Conservation (phyloP, 768 basidiomycete genomes). For the Leccinum subgranulosum region DNA sequence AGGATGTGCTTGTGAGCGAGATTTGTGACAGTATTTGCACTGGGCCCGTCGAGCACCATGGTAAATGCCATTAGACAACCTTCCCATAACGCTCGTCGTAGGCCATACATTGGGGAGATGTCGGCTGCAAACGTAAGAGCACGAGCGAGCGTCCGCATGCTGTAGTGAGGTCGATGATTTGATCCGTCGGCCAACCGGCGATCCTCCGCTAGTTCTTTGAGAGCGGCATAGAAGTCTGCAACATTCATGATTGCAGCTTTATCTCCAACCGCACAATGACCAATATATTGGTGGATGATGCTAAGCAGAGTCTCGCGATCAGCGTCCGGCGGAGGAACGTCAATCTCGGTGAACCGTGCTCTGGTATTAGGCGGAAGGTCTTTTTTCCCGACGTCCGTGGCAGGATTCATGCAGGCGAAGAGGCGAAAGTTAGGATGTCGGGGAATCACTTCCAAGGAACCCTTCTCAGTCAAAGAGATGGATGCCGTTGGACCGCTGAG, state of each 20-base stretch:
- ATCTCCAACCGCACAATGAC: constrained; percentile 77
- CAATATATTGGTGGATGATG: constrained; percentile 89
- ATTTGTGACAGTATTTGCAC: constrained; percentile 59
- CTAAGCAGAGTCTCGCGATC: constrained; percentile 86
- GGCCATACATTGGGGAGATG: constrained; percentile 68
- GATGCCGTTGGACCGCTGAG: constrained; percentile 84
- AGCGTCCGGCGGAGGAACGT: constrained; percentile 90
- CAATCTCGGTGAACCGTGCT: constrained; percentile 91
- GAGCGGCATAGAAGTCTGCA: constrained; percentile 83
- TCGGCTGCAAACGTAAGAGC: constrained; percentile 89
- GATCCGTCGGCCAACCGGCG: constrained; percentile 89
- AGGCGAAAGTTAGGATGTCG: constrained; percentile 95
- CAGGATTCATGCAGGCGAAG: constrained; percentile 99
- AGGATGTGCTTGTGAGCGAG: constrained; percentile 80
- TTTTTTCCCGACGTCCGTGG: constrained; percentile 97
- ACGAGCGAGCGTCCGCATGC: constrained; percentile 92
- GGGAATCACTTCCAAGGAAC: constrained; percentile 82
- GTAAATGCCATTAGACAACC: constrained; percentile 98
- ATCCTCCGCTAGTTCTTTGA: constrained; percentile 70
- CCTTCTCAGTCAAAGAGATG: constrained; percentile 90
- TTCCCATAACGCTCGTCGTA: constrained; percentile 90
- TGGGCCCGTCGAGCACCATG: constrained; percentile 81
- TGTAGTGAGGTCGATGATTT: constrained; percentile 91
- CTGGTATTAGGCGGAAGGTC: constrained; percentile 91
- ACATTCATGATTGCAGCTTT: constrained; percentile 85